Evolutionary conservation across 2,329 filamentous ascomycete genomes (phyloP).

Genomic region (Trichoderma breve): DNA sequence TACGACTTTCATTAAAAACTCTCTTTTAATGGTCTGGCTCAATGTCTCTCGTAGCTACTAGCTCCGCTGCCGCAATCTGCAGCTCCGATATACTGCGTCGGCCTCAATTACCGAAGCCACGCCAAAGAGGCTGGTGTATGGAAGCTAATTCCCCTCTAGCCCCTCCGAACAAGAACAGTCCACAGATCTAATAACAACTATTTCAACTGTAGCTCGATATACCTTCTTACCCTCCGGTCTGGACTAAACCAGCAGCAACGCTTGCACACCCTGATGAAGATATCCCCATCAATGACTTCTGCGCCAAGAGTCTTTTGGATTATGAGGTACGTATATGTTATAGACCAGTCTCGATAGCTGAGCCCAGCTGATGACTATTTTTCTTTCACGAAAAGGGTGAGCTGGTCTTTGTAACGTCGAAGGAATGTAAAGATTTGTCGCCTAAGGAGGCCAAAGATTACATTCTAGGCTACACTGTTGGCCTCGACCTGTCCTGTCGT

Average conservation of each 20-base stretch:
- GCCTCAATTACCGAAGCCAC: conserved; percentile 29
- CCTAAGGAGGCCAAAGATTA: conserved; percentile 43
- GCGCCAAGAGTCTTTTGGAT: background rate
- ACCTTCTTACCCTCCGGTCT: background rate
- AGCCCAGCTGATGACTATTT: background rate
- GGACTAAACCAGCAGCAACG: background rate
- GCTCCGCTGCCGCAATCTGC: background rate
- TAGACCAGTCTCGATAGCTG: background rate
- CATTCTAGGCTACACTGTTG: conserved; percentile 56
- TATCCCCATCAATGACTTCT: background rate
- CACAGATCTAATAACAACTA: background rate
- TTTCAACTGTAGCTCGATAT: background rate
- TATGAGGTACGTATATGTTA: background rate
- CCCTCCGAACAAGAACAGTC: background rate
- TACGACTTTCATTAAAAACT: background rate
- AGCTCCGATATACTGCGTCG: conserved; percentile 28
- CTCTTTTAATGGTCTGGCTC: background rate
- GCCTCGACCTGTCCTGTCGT: conserved; percentile 52
- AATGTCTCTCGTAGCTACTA: background rate
- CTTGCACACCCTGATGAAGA: background rate
- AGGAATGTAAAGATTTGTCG: background rate
- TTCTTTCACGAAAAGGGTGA: background rate
- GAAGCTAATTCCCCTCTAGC: no score
- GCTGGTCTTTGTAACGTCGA: background rate
- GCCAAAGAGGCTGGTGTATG: conserved; percentile 26